phyloP scores from a whole-genome alignment of 2,329 filamentous ascomycete genomes.

The Phyllosticta ampelicida region DNA sequence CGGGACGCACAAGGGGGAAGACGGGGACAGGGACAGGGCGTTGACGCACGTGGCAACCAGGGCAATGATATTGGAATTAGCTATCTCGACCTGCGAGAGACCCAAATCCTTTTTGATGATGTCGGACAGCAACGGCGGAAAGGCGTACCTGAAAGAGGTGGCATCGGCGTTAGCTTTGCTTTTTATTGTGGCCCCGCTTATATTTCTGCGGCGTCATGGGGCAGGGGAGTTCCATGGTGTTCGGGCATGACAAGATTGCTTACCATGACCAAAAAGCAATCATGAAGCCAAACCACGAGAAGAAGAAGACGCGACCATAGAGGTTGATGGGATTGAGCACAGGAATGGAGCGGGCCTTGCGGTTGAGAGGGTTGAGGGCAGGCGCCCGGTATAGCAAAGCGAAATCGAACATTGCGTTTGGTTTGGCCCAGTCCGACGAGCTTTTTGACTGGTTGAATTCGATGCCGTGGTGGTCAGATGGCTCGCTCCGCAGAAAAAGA shows the following conservation, averaged over 20 bases:
- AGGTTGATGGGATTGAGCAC: constrained; percentile 65
- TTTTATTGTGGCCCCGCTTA: background rate
- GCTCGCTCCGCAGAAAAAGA: background rate
- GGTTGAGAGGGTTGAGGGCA: constrained; percentile 71
- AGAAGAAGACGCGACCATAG: constrained; percentile 83
- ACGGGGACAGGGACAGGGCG: background rate
- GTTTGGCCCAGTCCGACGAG: background rate
- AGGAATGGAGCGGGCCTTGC: constrained; percentile 71
- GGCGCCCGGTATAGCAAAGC: constrained; percentile 37
- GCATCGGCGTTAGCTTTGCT: background rate
- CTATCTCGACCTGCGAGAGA: constrained; percentile 59
- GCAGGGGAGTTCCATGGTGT: background rate
- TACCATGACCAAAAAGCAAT: constrained; percentile 76
- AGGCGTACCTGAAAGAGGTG: constrained; percentile 59
- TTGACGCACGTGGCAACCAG: constrained; percentile 38
- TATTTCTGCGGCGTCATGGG: background rate
- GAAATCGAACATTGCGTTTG: constrained; percentile 18
- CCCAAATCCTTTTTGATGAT: constrained; percentile 72
- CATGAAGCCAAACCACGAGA: constrained; percentile 79
- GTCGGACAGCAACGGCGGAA: constrained; percentile 68
- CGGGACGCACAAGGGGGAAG: background rate
- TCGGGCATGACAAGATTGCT: constrained; percentile 13
- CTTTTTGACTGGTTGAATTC: background rate
- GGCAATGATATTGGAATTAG: constrained; percentile 86
- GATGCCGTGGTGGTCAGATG: background rate